Percentiles rank a stretch among this genome's conserved stretches.
Conservation (phyloP, 805 yeast genomes). For the Metschnikowia colocasiae region DNA sequence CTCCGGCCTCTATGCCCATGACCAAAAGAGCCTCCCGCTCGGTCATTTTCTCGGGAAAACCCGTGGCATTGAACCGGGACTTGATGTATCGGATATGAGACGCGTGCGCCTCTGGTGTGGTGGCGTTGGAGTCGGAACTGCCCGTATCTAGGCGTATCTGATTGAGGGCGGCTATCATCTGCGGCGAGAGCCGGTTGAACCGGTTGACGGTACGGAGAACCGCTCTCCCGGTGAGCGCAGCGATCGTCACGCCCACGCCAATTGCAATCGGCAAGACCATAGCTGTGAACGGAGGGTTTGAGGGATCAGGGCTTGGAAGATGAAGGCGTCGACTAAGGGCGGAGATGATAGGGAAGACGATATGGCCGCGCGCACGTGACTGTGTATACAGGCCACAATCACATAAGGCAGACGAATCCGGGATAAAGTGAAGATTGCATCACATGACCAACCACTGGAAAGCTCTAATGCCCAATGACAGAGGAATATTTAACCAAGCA, state of each 20-base stretch:
- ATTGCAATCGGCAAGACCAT: conserved; percentile 21
- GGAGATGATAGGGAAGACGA: no score
- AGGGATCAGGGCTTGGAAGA: background rate
- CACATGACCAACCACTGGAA: no score
- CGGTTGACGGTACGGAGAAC: conserved; percentile 11
- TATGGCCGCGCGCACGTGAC: background rate
- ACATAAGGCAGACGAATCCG: no score
- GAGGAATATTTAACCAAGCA: no score
- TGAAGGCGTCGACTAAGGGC: no score
- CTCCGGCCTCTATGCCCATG: conserved; percentile 40
- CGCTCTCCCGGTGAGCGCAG: conserved; percentile 17
- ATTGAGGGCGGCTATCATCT: conserved; percentile 21
- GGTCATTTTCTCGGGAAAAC: conserved; percentile 38
- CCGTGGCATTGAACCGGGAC: conserved; percentile 21
- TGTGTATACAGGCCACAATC: no score
- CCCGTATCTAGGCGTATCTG: conserved; percentile 14
- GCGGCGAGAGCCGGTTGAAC: conserved; percentile 17
- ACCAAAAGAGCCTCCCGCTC: conserved; percentile 41
- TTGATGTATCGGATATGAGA: conserved; percentile 19
- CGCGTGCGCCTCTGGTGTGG: conserved; percentile 12
- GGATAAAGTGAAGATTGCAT: no score
- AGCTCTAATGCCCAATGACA: no score
- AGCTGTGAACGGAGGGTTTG: background rate
- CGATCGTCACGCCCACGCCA: conserved; percentile 19
- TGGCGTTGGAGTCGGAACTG: conserved; percentile 8